Evolutionary conservation across 2,329 filamentous ascomycete genomes (phyloP).

Genomic region (Ascochyta viciae-villosae): DNA sequence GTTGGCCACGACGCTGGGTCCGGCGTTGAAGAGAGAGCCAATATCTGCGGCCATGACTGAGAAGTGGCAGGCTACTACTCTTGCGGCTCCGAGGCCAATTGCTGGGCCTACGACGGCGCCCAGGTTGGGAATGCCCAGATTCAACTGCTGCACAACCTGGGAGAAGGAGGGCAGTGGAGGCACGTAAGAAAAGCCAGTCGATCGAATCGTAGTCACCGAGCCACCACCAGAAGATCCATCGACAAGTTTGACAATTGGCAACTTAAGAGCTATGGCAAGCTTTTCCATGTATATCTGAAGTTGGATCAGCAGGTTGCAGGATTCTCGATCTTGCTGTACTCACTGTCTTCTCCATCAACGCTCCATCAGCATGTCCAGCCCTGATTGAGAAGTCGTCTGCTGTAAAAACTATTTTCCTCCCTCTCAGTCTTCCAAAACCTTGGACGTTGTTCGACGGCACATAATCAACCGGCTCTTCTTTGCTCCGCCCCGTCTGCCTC

Average conservation of each 20-base stretch:
- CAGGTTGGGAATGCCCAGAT: slow-evolving; percentile 69
- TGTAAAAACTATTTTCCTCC: slow-evolving; percentile 65
- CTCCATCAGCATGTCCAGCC: slow-evolving; percentile 69
- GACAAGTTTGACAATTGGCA: slow-evolving; percentile 69
- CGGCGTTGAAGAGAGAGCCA: slow-evolving; percentile 68
- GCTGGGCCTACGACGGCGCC: slow-evolving; percentile 69
- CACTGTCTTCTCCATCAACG: slow-evolving; percentile 63
- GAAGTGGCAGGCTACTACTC: slow-evolving; percentile 69
- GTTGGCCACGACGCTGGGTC: slow-evolving; percentile 66
- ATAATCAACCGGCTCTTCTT: slow-evolving; percentile 60
- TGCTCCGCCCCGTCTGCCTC: slow-evolving; percentile 55
- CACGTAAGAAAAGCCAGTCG: slow-evolving; percentile 65
- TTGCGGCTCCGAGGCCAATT: slow-evolving; percentile 68
- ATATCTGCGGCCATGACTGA: slow-evolving; percentile 71
- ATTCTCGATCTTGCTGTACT: background rate
- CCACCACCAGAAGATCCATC: slow-evolving; percentile 70
- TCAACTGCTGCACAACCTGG: slow-evolving; percentile 64
- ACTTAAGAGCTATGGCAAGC: slow-evolving; percentile 61
- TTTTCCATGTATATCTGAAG: slow-evolving; percentile 65
- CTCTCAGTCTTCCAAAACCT: slow-evolving; percentile 61
- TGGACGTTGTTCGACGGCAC: slow-evolving; percentile 70
- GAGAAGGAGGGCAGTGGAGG: slow-evolving; percentile 63
- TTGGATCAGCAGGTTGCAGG: slow-evolving; percentile 19
- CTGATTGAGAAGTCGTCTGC: slow-evolving; percentile 70
- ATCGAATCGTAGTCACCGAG: slow-evolving; percentile 65